phyloP scores from a whole-genome alignment of 352 stramenopile genomes.

The Phytophthora quininea region DNA sequence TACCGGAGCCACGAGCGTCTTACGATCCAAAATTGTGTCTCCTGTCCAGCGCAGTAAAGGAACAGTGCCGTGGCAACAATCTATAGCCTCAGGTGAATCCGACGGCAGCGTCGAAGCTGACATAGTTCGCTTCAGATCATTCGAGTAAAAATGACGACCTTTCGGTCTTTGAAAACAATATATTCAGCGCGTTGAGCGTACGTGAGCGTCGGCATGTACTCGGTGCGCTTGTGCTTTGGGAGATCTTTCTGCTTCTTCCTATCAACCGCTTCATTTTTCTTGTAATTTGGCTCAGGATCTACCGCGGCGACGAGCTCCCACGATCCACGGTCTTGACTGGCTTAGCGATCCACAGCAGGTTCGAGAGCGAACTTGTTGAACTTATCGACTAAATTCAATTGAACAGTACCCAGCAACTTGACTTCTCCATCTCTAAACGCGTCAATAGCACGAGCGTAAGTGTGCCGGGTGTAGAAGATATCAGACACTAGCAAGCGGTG shows the following conservation, averaged over 20 bases:
- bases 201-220: conserved; percentile 9
- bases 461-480: conserved; percentile 7
- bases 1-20: conserved; percentile 1
- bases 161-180: conserved; percentile 1
- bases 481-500: conserved; percentile 13
- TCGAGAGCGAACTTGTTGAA: conserved; percentile 7
- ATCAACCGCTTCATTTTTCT: conserved; percentile 4
- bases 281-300: neutral
- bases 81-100: conserved; percentile 1
- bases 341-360: neutral
- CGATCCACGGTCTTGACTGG: neutral
- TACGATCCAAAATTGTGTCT: conserved; percentile 10
- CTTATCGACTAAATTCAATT: conserved; percentile 3
- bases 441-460: conserved; percentile 1
- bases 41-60: conserved; percentile 11
- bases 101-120: neutral
- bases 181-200: conserved; percentile 8
- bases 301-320: conserved; percentile 1
- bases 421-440: conserved; percentile 10
- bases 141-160: conserved; percentile 11
- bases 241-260: neutral
- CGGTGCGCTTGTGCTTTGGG: neutral
- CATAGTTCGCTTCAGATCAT: conserved; percentile 12
- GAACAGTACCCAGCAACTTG: conserved; percentile 1
- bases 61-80: conserved; percentile 9